Evolutionary conservation across 495 filamentous ascomycete species (phyloP).

Genomic region (Penicillium manginii): DNA sequence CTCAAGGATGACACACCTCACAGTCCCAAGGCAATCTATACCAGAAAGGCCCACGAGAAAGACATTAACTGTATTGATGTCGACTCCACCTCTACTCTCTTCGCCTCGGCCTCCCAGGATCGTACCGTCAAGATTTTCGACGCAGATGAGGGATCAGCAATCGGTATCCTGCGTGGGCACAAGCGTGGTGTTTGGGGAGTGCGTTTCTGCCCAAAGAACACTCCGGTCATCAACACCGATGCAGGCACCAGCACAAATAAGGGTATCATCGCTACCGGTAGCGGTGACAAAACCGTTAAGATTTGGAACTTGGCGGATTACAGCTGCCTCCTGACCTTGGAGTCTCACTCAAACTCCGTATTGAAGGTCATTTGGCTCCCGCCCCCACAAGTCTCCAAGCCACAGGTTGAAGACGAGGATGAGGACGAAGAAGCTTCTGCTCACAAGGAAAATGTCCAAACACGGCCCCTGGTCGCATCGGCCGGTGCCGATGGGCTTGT

Average conservation of each 20-base stretch:
- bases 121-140: slow-evolving; percentile 97
- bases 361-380: slow-evolving; percentile 92
- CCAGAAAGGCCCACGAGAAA: slow-evolving; percentile 94
- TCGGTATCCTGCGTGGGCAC: slow-evolving; percentile 90
- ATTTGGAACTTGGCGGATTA: slow-evolving; percentile 95
- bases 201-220: slow-evolving; percentile 78
- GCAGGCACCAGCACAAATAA: slow-evolving; percentile 62
- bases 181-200: slow-evolving; percentile 94
- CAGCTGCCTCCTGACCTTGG: slow-evolving; percentile 88
- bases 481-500: slow-evolving; percentile 96
- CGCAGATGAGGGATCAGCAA: slow-evolving; percentile 79
- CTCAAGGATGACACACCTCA: slow-evolving; percentile 44
- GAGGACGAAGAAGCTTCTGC: slow-evolving; percentile 38
- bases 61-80: slow-evolving; percentile 96
- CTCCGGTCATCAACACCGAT: slow-evolving; percentile 71
- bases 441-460: slow-evolving; percentile 32
- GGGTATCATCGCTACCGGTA: slow-evolving; percentile 82
- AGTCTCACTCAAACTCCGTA: slow-evolving; percentile 94
- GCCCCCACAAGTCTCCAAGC: slow-evolving; percentile 50
- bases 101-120: slow-evolving; percentile 96
- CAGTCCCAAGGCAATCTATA: slow-evolving; percentile 65
- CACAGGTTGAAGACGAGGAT: slow-evolving; percentile 34
- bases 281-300: slow-evolving; percentile 93
- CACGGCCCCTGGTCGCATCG: slow-evolving; percentile 68
- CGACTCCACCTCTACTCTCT: slow-evolving; percentile 67